These are phyloP conservation scores for Rhodosporidiobolus odoratus DNA, from an alignment of 768 basidiomycete species.

Conservation along the genomic window DNA sequence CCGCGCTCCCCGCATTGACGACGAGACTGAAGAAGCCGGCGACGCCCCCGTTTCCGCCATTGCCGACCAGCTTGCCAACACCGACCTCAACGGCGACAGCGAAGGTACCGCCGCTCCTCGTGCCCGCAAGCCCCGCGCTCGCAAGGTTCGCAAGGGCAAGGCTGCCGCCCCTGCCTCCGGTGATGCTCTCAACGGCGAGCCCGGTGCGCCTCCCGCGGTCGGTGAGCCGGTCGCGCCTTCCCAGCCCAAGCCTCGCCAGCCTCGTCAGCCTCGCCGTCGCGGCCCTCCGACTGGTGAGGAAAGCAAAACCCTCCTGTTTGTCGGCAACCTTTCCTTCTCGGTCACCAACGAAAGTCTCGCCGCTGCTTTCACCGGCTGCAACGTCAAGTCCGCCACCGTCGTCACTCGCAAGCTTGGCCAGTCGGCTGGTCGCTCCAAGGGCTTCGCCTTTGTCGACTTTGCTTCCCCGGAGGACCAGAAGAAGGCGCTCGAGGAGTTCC, in stretches of 20 bases:
- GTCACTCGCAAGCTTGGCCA: constrained; percentile 78
- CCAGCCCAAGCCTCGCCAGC: constrained; percentile 53
- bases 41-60: constrained; percentile 34
- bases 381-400: constrained; percentile 77
- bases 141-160: constrained; percentile 31
- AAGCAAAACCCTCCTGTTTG: constrained; percentile 74
- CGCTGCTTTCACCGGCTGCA: constrained; percentile 76
- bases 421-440: constrained; percentile 76
- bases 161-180: constrained; percentile 26
- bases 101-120: neutral
- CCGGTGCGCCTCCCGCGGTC: constrained; percentile 11
- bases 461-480: constrained; percentile 80
- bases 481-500: constrained; percentile 78
- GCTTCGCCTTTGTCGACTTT: constrained; percentile 97
- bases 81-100: constrained; percentile 21
- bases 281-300: constrained; percentile 73
- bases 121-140: constrained; percentile 21
- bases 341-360: constrained; percentile 73
- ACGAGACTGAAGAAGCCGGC: constrained; percentile 37
- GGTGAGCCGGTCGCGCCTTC: constrained; percentile 45
- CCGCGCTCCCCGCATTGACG: constrained; percentile 33
- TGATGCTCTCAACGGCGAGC: neutral
- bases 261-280: constrained; percentile 60
- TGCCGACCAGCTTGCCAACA: constrained; percentile 33
- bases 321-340: constrained; percentile 94